phyloP scores from a whole-genome alignment of 495 filamentous ascomycete species.

The Talaromyces ruber region DNA sequence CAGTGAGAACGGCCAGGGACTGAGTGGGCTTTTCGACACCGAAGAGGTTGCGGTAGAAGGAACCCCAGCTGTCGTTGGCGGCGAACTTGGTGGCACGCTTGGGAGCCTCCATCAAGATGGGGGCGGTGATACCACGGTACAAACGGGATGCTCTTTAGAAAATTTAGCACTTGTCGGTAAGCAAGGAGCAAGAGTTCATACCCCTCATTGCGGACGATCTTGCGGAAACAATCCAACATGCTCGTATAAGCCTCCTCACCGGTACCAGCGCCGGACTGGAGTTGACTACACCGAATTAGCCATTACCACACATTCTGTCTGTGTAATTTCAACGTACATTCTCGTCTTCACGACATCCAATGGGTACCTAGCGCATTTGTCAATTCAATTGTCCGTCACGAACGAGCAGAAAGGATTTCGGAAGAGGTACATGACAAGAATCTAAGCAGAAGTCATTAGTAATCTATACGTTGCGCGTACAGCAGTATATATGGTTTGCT shows the following conservation, averaged over 20 bases:
- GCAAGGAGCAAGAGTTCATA: conserved; percentile 26
- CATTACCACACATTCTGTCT: background rate
- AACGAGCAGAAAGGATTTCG: background rate
- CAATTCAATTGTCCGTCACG: background rate
- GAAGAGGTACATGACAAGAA: conserved; percentile 68
- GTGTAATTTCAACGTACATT: conserved; percentile 53
- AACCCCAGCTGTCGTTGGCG: conserved; percentile 96
- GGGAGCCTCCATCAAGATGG: conserved; percentile 97
- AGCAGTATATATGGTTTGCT: conserved; percentile 8
- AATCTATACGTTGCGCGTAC: conserved; percentile 3
- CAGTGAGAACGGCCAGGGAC: conserved; percentile 79
- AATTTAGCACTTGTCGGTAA: background rate
- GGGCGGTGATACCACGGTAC: conserved; percentile 92
- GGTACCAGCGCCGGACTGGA: conserved; percentile 63
- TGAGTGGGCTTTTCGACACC: conserved; percentile 82
- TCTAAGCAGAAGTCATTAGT: conserved; percentile 37
- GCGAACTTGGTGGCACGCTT: conserved; percentile 99
- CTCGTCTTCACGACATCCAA: conserved; percentile 97
- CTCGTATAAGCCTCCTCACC: conserved; percentile 83
- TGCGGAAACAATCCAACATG: conserved; percentile 95
- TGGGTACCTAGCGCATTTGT: conserved; percentile 65
- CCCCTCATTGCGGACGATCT: conserved; percentile 94
- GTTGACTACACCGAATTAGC: conserved; percentile 50
- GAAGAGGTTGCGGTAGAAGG: conserved; percentile 79
- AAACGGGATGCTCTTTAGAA: conserved; percentile 65